These are phyloP conservation scores for Alnus glutinosa DNA, from an alignment of 306 rosid species.

Conservation along the genomic window DNA sequence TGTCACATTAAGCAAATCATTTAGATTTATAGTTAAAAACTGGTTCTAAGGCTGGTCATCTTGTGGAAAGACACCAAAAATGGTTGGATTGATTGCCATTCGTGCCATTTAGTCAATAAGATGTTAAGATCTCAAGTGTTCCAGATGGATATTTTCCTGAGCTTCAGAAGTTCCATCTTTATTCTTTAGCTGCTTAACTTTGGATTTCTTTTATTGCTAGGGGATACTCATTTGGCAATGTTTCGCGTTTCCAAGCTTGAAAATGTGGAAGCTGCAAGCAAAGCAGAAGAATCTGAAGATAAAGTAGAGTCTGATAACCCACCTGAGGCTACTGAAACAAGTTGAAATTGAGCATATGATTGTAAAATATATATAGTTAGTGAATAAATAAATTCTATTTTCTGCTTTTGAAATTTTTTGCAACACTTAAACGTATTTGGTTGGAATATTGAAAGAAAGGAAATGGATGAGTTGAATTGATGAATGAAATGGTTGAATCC, in stretches of 20 bases:
- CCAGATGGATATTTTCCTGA: background rate
- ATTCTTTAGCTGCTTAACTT: background rate
- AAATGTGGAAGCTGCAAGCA: conserved; percentile 38
- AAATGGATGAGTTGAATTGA: too few species aligned
- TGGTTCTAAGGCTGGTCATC: background rate
- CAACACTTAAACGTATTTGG: too few species aligned
- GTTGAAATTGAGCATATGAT: conserved; percentile 24
- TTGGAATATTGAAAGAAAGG: too few species aligned
- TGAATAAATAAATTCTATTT: conserved; percentile 12
- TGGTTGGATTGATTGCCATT: background rate
- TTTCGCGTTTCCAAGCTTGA: conserved; percentile 70
- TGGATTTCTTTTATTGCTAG: conserved; percentile 39
- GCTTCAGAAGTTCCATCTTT: background rate
- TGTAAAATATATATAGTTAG: conserved; percentile 29
- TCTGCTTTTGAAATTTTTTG: background rate
- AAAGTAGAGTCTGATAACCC: conserved; percentile 30
- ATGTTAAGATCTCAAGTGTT: too few species aligned
- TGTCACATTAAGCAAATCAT: background rate
- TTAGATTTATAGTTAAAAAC: background rate
- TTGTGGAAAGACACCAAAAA: background rate
- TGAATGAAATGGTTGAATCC: too few species aligned
- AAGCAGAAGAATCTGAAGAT: conserved; percentile 35
- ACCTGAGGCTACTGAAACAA: conserved; percentile 34
- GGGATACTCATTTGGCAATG: conserved; percentile 83
- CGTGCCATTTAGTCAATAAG: background rate